A percentile compares a stretch with the other conserved stretches of the same genome.
These are phyloP conservation scores for Bjerkandera adusta DNA, from an alignment of 1,284 basidiomycete species.

Conservation along the genomic window DNA sequence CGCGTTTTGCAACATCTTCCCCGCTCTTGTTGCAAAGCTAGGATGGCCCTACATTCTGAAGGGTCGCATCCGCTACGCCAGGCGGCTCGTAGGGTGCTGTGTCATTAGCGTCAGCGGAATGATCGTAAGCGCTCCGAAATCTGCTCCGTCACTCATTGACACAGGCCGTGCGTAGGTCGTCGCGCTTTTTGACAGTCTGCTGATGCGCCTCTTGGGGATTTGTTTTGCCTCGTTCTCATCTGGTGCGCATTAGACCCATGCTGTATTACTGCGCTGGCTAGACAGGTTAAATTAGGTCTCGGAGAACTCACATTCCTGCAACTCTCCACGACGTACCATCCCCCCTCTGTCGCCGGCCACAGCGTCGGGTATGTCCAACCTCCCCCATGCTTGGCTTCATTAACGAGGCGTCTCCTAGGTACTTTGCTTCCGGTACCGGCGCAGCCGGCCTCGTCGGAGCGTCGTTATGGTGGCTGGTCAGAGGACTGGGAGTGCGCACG, in stretches of 20 bases:
- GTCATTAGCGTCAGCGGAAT: slow-evolving; percentile 76
- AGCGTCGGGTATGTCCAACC: slow-evolving; percentile 56
- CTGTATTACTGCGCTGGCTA: slow-evolving; percentile 4
- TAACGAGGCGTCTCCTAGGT: slow-evolving; percentile 38
- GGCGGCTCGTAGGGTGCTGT: slow-evolving; percentile 77
- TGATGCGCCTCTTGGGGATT: slow-evolving; percentile 83
- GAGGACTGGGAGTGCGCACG: slow-evolving; percentile 78
- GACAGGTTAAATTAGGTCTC: slow-evolving; percentile 52
- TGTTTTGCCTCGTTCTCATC: slow-evolving; percentile 88
- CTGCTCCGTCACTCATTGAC: neutral
- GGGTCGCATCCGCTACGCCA: slow-evolving; percentile 78
- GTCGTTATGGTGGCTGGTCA: slow-evolving; percentile 91
- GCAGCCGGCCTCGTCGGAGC: slow-evolving; percentile 93
- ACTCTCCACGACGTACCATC: slow-evolving; percentile 82
- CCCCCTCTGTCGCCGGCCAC: slow-evolving; percentile 66
- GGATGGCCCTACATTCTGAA: slow-evolving; percentile 91
- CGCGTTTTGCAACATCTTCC: slow-evolving; percentile 88
- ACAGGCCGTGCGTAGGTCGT: slow-evolving; percentile 59
- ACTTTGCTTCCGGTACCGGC: slow-evolving; percentile 91
- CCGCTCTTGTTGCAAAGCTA: slow-evolving; percentile 81
- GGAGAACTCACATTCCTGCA: slow-evolving; percentile 96
- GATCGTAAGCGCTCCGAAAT: slow-evolving; percentile 49
- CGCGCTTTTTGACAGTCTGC: slow-evolving; percentile 69
- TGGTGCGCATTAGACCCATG: slow-evolving; percentile 40
- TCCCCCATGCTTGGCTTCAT: neutral